Base-by-base conservation (phyloP, 2,329 filamentous ascomycete species). In the Monosporascus ibericus region DNA sequence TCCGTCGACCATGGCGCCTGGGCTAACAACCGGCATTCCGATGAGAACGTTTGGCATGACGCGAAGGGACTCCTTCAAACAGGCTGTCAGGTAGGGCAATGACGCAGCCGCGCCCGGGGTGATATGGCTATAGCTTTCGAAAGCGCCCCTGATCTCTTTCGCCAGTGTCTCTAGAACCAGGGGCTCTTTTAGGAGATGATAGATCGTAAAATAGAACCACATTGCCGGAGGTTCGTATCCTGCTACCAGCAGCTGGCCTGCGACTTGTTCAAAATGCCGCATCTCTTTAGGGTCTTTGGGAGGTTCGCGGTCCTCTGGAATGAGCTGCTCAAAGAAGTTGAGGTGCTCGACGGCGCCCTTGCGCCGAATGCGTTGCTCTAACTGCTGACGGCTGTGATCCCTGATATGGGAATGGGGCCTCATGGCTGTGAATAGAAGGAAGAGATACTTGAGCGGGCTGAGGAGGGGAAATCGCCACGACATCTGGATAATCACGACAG, bases 21-120 rank as follows among this genome's bases (percentile, higher is more conserved):
- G 57, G 42, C 54, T 58, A n/a, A 51, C 24, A 1, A 51, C 20
- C 6, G 55, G 56, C 51, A 58, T 47, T 3, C 55, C 55, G 17
- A 39, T 55, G 9, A 63, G 59, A 2, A 64, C 62, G 1, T 63
- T 64, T 5, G 67, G 67, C 51, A 63, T 65, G 11, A 68, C 49
- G 22, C 69, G 60, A 2, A 71, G 60, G 2, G 58, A 59, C 54
- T 72, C 70, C 24, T 65, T 52, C 1, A 72, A 54, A n/a, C 64
- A 64, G 2, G 69, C 68, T 14, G 60, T 56, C 18, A 72, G 59
- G 50, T 72, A 71, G 3, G 58, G 52, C 2, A 69, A 54, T 7
- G 64, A 50, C 9, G 56, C 54, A 3, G 61, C 53, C 5, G 65
- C 53, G 1, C 37, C 46, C 15, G 50, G 22, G 5, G 59, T 67